These are phyloP conservation scores for Malus domestica DNA, from an alignment of 306 rosid genomes.

Conservation along the genomic window ASM211411v1 NC_041802.1:21157501-21158000, in stretches of 20 bases:
- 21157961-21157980: too few species aligned
- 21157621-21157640: slow-evolving; percentile 21
- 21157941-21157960: too few species aligned
- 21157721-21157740: neutral
- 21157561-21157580: slow-evolving; percentile 66
- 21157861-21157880: neutral
- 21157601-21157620: slow-evolving; percentile 42
- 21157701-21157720: too few species aligned
- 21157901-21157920: too few species aligned
- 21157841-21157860: neutral
- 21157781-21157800: neutral
- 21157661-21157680: slow-evolving; percentile 22
- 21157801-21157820: too few species aligned
- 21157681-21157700: slow-evolving; percentile 23
- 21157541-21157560: slow-evolving; percentile 46
- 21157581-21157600: slow-evolving; percentile 51
- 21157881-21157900: too few species aligned
- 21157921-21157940: too few species aligned
- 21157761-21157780: neutral
- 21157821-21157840: neutral
- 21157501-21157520: slow-evolving; percentile 78
- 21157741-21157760: neutral
- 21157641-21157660: neutral
- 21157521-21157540: slow-evolving; percentile 72
- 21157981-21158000: too few species aligned